Evolutionary conservation across 2,329 filamentous ascomycete genomes (phyloP), one percentile per base, ranked within the genome.

Genomic region (Neurospora sp.): DNA sequence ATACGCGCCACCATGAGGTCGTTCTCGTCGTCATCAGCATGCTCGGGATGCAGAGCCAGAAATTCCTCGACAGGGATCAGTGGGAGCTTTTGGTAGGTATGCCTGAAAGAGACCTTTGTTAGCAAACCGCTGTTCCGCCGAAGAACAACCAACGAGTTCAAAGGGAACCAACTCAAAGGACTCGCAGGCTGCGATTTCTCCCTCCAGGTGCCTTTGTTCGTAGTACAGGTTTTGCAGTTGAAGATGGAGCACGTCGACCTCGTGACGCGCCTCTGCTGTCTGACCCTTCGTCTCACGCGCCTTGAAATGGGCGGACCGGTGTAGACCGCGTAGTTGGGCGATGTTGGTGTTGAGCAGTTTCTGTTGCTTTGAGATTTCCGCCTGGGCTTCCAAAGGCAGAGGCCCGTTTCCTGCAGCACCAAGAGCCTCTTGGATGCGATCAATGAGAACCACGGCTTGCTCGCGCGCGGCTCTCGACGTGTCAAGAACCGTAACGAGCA

Each of bases 161-260:
- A 3, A 86, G 92, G 72, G 46, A 6, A 52, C 46, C 11, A 82
- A 97, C 93, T 97, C 92, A 76, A 96, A 97, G 68, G 90, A 91
- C 78, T 97, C 92, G 79, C 96, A 98, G 8, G 92, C 93, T 0
- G 88, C 84, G 72, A 99, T 98, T 81, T 99, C 96, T 67, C 92
- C 92, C 73, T 92, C 89, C 69, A 99, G 83, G 80, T 97, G 93
- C 69, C 92, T 86, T 82, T 98, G 94, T 80, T 99, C 95, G 78
- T 99, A 99, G 79, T 96, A 96, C 8, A 99, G 83, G 77, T 99
- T 99, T 81, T 98, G 95, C 69, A 99, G 85, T 77, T 97, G 92
- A 43, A 99, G 85, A 78, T 98, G 94, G 72, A 99, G 84, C 67
- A 90, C 88, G 78, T 99, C 96, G 73, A 98, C 93, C 80, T 97